These are phyloP conservation scores for Fusarium liriodendri DNA, from an alignment of 2,329 filamentous ascomycete species.

Conservation along the genomic window DNA sequence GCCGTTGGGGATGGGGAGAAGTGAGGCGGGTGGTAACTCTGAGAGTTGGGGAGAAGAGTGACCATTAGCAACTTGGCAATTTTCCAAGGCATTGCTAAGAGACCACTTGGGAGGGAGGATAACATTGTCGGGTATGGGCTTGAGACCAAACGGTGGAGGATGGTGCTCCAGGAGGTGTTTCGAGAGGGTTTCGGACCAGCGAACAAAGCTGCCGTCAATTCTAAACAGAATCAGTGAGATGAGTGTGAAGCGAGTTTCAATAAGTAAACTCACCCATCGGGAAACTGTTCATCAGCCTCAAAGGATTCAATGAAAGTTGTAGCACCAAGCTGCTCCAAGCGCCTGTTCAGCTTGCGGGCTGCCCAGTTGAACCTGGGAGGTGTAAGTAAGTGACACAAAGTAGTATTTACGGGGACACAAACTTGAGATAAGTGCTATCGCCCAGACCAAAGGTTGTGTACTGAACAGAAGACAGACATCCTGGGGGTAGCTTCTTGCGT, in stretches of 20 bases:
- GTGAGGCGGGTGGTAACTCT: slow-evolving; percentile 44
- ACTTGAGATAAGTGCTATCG: slow-evolving; percentile 95
- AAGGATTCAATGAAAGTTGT: slow-evolving; percentile 79
- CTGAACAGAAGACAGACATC: slow-evolving; percentile 73
- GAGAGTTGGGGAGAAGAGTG: slow-evolving; percentile 15
- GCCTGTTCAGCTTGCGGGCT: slow-evolving; percentile 85
- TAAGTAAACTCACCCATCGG: slow-evolving; percentile 77
- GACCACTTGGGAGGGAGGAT: slow-evolving; percentile 79
- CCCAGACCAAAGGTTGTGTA: slow-evolving; percentile 93
- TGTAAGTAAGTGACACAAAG: background rate
- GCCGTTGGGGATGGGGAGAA: slow-evolving; percentile 68
- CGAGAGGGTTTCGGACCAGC: slow-evolving; percentile 78
- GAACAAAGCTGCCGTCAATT: slow-evolving; percentile 83
- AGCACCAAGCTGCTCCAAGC: slow-evolving; percentile 86
- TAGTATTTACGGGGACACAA: slow-evolving; percentile 44
- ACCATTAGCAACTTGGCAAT: slow-evolving; percentile 15
- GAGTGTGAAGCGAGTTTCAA: background rate
- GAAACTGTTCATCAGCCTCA: slow-evolving; percentile 93
- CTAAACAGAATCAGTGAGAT: slow-evolving; percentile 56
- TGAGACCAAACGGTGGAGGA: slow-evolving; percentile 74
- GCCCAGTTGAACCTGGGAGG: slow-evolving; percentile 86
- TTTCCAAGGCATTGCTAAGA: slow-evolving; percentile 35
- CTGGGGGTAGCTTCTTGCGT: slow-evolving; percentile 78
- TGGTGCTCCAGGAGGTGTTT: slow-evolving; percentile 73
- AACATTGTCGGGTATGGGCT: slow-evolving; percentile 78